Evolutionary conservation across 805 yeast species (phyloP).

Genomic region (Scheffersomyces amazonensis): DNA sequence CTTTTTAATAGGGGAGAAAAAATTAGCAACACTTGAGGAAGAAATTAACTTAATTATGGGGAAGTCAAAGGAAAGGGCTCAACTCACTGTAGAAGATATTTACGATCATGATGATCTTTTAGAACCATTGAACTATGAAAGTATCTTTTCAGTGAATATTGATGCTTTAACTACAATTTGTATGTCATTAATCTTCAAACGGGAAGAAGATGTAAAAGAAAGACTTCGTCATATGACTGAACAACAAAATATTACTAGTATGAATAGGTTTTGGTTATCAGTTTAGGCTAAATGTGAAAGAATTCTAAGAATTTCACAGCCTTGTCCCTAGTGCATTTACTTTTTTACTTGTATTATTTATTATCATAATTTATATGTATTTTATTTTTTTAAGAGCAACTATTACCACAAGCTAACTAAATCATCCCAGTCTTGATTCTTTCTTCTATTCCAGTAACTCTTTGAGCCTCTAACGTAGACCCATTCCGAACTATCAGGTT

Average conservation of each 20-base stretch:
- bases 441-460: slow-evolving; percentile 81
- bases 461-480: slow-evolving; percentile 52
- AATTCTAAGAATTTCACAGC: no score
- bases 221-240: no score
- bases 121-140: not conserved
- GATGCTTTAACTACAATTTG: not conserved
- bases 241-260: no score
- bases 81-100: not conserved
- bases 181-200: not conserved
- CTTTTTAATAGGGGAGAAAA: not conserved
- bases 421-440: slow-evolving; percentile 57
- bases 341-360: not conserved
- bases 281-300: no score
- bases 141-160: not conserved
- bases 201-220: not conserved
- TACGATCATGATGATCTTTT: not conserved
- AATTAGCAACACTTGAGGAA: no score
- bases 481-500: slow-evolving; percentile 49
- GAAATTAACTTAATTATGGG: no score
- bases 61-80: no score
- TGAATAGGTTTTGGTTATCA: no score
- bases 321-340: no score
- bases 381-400: no score
- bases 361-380: no score
- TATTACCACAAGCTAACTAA: slow-evolving; percentile 57